Percentiles rank a stretch among this genome's conserved stretches.
phyloP scores from a whole-genome alignment of 331 rosid species.

The Dryas integrifolia region DNA sequence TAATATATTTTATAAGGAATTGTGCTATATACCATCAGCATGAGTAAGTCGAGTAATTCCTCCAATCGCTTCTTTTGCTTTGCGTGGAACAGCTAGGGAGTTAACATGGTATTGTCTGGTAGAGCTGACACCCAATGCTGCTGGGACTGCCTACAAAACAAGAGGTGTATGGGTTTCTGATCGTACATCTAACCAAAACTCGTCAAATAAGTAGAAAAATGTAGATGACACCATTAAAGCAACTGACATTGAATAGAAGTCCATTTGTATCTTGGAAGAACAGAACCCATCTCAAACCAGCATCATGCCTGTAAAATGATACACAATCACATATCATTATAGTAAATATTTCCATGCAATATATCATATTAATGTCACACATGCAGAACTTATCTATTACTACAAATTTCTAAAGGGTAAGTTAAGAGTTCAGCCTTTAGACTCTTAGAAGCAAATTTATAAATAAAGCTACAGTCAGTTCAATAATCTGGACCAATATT shows the following conservation, averaged over 20 bases:
- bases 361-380: not conserved
- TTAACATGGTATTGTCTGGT: slow-evolving; percentile 83
- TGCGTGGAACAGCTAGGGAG: slow-evolving; percentile 92
- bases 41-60: slow-evolving; percentile 87
- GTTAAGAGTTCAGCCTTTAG: not conserved
- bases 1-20: not conserved
- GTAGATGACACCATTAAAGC: slow-evolving; percentile 22
- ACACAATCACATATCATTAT: not conserved
- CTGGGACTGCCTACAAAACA: slow-evolving; percentile 69
- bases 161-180: slow-evolving; percentile 15
- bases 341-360: slow-evolving; percentile 19
- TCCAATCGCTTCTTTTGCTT: slow-evolving; percentile 99
- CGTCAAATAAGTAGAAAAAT: slow-evolving; percentile 16
- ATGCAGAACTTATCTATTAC: not conserved
- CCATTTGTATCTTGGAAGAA: slow-evolving; percentile 99
- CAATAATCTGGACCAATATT: not conserved
- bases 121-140: slow-evolving; percentile 89
- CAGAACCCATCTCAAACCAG: slow-evolving; percentile 97
- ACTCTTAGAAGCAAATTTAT: not conserved
- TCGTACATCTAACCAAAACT: slow-evolving; percentile 4
- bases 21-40: slow-evolving; percentile 61
- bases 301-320: slow-evolving; percentile 48
- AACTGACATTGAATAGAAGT: slow-evolving; percentile 81
- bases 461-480: not conserved
- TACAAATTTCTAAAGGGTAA: not conserved